These are phyloP conservation scores for Albophoma yamanashiensis DNA, from an alignment of 2,329 filamentous ascomycete genomes.

Conservation along the genomic window DNA sequence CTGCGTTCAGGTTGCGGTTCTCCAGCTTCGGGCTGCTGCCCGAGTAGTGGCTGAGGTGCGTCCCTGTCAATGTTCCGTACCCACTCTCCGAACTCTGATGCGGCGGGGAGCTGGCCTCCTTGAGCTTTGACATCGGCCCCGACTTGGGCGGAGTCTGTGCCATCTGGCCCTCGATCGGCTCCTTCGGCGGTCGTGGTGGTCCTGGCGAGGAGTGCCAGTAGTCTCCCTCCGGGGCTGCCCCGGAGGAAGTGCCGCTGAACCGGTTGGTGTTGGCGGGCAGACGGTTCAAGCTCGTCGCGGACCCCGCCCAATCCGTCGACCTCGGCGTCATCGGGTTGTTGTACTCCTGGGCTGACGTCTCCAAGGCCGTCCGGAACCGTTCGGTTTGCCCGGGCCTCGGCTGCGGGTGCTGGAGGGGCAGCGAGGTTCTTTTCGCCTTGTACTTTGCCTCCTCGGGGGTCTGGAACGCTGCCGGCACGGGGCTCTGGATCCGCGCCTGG, in stretches of 20 bases:
- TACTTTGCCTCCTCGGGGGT: conserved; percentile 64
- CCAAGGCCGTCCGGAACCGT: conserved; percentile 62
- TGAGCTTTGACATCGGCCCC: conserved; percentile 37
- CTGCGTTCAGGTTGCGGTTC: conserved; percentile 46
- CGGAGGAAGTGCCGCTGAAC: conserved; percentile 34
- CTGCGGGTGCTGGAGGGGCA: conserved; percentile 72
- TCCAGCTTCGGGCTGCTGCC: conserved; percentile 45
- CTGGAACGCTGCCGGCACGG: conserved; percentile 41
- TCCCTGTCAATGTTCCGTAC: conserved; percentile 37
- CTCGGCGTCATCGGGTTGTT: conserved; percentile 48
- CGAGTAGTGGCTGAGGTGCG: conserved; percentile 38
- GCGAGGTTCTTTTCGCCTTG: conserved; percentile 68
- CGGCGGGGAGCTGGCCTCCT: conserved; percentile 45
- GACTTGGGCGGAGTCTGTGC: conserved; percentile 34
- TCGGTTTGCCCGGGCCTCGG: conserved; percentile 64
- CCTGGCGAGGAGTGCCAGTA: conserved; percentile 35
- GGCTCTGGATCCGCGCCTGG: conserved; percentile 6
- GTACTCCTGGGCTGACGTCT: conserved; percentile 61
- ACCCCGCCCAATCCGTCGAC: conserved; percentile 53
- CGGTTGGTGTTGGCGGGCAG: conserved; percentile 35
- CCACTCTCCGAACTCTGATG: conserved; percentile 45
- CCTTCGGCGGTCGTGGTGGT: conserved; percentile 52
- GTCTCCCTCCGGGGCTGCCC: conserved; percentile 23
- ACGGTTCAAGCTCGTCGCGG: conserved; percentile 46
- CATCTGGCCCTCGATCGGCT: conserved; percentile 37